Evolutionary conservation across 306 rosid species (phyloP).

Genomic region (Fagus sylvatica): DNA sequence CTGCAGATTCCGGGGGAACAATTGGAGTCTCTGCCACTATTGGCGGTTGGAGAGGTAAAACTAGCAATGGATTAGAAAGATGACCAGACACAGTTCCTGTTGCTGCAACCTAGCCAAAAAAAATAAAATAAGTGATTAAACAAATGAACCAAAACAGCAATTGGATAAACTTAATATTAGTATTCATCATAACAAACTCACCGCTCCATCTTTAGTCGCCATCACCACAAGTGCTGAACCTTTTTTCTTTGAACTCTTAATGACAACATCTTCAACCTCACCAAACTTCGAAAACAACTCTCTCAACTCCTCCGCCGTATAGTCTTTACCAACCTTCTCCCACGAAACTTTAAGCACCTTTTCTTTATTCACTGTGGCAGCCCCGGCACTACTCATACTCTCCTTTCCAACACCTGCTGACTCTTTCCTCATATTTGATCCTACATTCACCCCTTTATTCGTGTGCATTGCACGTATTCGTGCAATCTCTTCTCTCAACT

Average conservation of each 20-base stretch:
- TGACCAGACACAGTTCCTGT: constrained; percentile 62
- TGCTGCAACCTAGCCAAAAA: constrained; percentile 58
- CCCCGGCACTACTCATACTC: constrained; percentile 24
- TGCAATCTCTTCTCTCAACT: constrained; percentile 74
- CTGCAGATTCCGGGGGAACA: constrained; percentile 40
- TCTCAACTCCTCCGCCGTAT: constrained; percentile 67
- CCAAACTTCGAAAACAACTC: constrained; percentile 74
- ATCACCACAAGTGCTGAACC: constrained; percentile 91
- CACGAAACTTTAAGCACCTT: constrained; percentile 86
- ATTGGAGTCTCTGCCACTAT: constrained; percentile 39
- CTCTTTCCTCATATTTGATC: constrained; percentile 31
- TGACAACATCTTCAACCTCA: constrained; percentile 85
- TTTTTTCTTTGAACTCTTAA: constrained; percentile 69
- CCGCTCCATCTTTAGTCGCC: constrained; percentile 83
- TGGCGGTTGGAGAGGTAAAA: constrained; percentile 72
- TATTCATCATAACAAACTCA: constrained; percentile 29
- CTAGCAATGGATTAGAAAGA: constrained; percentile 76
- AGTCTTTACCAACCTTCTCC: constrained; percentile 81
- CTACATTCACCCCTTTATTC: constrained; percentile 40
- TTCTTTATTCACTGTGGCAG: constrained; percentile 50
- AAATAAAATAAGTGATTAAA: constrained; percentile 7
- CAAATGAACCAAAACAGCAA: constrained; percentile 2
- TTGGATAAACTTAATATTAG: not conserved
- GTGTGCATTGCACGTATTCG: constrained; percentile 72
- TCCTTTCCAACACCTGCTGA: constrained; percentile 41